Percentiles rank a stretch among this genome's conserved stretches.
Conservation (phyloP, 257 asterid species). For the Misopates orontium region DNA sequence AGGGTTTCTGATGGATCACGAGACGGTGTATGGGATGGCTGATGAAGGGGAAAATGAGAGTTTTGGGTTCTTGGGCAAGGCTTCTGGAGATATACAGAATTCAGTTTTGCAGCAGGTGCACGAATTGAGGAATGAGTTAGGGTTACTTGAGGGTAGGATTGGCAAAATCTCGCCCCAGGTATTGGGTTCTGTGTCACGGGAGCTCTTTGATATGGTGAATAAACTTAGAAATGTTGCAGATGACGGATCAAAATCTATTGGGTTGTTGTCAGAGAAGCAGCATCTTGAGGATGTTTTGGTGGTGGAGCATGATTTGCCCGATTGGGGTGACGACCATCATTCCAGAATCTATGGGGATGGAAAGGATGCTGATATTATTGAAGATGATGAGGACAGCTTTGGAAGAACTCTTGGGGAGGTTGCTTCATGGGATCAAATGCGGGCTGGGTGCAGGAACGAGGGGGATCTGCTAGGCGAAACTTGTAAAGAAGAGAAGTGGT, state of each 20-base stretch:
- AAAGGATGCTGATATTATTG: conserved; percentile 80
- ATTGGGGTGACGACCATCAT: conserved; percentile 90
- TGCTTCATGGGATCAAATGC: conserved; percentile 91
- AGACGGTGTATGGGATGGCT: conserved; percentile 66
- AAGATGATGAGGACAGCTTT: conserved; percentile 95
- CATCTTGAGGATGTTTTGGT: conserved; percentile 81
- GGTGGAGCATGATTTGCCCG: conserved; percentile 93
- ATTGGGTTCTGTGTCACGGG: conserved; percentile 70
- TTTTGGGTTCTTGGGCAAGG: conserved; percentile 66
- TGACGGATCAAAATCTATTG: conserved; percentile 67
- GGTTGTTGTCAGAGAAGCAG: conserved; percentile 65
- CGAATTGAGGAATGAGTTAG: conserved; percentile 78
- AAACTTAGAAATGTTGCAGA: conserved; percentile 71
- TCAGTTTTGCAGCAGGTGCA: conserved; percentile 74
- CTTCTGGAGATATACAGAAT: conserved; percentile 61
- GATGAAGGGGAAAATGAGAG: conserved; percentile 79
- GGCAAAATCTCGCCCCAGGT: conserved; percentile 57
- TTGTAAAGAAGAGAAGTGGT: conserved; percentile 85
- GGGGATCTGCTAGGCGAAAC: conserved; percentile 72
- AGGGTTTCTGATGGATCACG: conserved; percentile 81
- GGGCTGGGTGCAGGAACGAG: conserved; percentile 62
- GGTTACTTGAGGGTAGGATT: conserved; percentile 77
- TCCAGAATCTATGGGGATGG: conserved; percentile 66
- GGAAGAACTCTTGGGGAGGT: conserved; percentile 98
- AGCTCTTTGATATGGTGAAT: conserved; percentile 66